phyloP scores from a whole-genome alignment of 2,329 filamentous ascomycete species.

The Trichoderma koningii region DNA sequence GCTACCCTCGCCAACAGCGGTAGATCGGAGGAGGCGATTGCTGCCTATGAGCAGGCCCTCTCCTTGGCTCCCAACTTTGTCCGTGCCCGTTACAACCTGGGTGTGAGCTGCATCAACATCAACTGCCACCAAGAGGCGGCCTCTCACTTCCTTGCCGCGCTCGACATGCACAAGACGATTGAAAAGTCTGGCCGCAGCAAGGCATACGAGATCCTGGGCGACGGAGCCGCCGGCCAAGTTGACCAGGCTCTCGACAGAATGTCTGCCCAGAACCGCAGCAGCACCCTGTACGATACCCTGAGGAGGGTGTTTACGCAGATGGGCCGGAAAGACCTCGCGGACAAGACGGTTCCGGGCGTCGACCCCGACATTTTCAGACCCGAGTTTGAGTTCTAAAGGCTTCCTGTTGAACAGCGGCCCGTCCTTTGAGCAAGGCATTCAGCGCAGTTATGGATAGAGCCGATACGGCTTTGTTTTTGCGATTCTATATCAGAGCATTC shows the following conservation, averaged over 20 bases:
- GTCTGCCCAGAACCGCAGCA: constrained; percentile 94
- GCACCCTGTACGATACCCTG: constrained; percentile 93
- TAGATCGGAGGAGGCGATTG: constrained; percentile 91
- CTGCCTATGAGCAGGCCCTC: constrained; percentile 91
- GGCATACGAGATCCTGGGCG: constrained; percentile 78
- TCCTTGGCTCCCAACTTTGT: constrained; percentile 94
- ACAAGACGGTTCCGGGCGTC: constrained; percentile 85
- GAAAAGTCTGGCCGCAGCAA: constrained; percentile 82
- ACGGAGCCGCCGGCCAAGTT: constrained; percentile 44
- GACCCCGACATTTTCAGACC: constrained; percentile 85
- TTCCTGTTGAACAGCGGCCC: neutral
- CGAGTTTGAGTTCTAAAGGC: constrained; percentile 77
- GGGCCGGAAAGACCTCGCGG: constrained; percentile 83
- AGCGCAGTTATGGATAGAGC: constrained; percentile 10
- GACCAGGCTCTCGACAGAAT: constrained; percentile 82
- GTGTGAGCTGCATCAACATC: constrained; percentile 96
- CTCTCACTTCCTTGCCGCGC: constrained; percentile 84
- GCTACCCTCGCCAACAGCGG: constrained; percentile 95
- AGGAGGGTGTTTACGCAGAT: constrained; percentile 95
- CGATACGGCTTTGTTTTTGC: neutral
- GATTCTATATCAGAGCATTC: neutral
- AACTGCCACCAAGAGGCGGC: constrained; percentile 93
- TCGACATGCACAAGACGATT: constrained; percentile 94
- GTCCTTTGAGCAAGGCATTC: constrained; percentile 6
- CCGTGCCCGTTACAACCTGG: constrained; percentile 92